These are phyloP conservation scores for Diplodia intermedia DNA, from an alignment of 2,329 filamentous ascomycete genomes.

Conservation along the genomic window DNA sequence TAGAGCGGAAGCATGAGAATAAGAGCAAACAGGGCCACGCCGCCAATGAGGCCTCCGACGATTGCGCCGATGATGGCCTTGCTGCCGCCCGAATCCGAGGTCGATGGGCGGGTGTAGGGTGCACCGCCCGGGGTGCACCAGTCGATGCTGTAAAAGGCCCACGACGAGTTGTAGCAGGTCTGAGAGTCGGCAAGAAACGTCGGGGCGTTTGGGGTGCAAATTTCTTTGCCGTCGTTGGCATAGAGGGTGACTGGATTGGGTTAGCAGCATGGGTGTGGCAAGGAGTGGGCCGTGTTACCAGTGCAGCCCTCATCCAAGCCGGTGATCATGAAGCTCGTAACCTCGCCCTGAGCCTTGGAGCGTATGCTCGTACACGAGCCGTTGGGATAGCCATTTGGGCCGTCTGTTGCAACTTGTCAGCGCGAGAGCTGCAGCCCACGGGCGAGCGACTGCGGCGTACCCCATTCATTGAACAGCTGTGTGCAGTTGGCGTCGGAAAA, in stretches of 20 bases:
- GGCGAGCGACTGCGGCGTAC: neutral
- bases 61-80: slow-evolving; percentile 1
- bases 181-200: slow-evolving; percentile 38
- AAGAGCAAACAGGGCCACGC: neutral
- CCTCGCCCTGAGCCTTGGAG: neutral
- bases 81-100: slow-evolving; percentile 21
- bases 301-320: slow-evolving; percentile 40
- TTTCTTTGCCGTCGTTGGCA: slow-evolving; percentile 35
- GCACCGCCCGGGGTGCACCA: slow-evolving; percentile 34
- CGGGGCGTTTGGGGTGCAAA: slow-evolving; percentile 1
- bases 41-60: slow-evolving; percentile 13
- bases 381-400: slow-evolving; percentile 20
- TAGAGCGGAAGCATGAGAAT: slow-evolving; percentile 5
- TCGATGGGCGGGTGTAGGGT: slow-evolving; percentile 19
- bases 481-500: slow-evolving; percentile 13
- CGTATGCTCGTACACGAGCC: slow-evolving; percentile 21
- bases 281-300: slow-evolving; percentile 33
- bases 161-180: slow-evolving; percentile 41
- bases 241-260: slow-evolving; percentile 39
- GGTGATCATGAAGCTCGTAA: slow-evolving; percentile 39
- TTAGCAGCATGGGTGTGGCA: slow-evolving; percentile 8
- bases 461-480: slow-evolving; percentile 18
- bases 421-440: neutral
- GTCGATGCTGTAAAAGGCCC: slow-evolving; percentile 43
- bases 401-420: slow-evolving; percentile 5